phyloP scores from a whole-genome alignment of 192 early-diverging fungal genomes.

The Geranomyces michiganensis region DNA sequence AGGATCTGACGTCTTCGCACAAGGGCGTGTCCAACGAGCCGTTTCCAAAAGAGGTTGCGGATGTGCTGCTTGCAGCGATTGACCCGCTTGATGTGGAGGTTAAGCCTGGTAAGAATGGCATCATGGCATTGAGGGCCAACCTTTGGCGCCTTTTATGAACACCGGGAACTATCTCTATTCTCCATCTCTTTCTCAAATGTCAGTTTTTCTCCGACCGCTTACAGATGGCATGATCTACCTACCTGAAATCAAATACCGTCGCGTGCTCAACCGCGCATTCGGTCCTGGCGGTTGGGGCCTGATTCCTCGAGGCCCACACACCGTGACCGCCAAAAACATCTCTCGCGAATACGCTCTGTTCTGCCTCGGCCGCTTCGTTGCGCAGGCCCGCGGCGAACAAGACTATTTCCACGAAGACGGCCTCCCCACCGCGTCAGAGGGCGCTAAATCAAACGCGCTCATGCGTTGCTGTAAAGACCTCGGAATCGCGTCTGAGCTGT shows the following conservation, averaged over 20 bases:
- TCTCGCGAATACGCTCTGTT: conserved; percentile 31
- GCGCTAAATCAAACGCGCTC: conserved; percentile 30
- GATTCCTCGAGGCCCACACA: conserved; percentile 17
- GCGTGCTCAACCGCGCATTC: conserved; percentile 12
- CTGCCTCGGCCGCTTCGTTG: conserved; percentile 26
- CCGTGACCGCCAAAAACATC: background rate
- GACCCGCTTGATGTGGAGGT: conserved; percentile 85
- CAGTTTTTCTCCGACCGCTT: too few species aligned
- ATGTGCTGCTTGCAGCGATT: conserved; percentile 73
- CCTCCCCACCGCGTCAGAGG: background rate
- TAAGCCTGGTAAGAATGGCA: conserved; percentile 73
- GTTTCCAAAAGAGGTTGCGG: conserved; percentile 70
- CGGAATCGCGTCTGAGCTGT: conserved; percentile 40
- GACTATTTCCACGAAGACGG: background rate
- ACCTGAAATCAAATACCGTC: conserved; percentile 74
- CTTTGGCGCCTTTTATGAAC: too few species aligned
- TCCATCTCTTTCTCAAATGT: too few species aligned
- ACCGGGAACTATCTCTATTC: background rate
- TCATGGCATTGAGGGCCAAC: too few species aligned
- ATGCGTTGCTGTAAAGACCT: conserved; percentile 40
- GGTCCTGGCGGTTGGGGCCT: conserved; percentile 28
- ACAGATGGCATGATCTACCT: conserved; percentile 92
- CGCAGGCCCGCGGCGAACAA: conserved; percentile 29
- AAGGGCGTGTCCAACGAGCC: conserved; percentile 73
- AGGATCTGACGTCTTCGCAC: conserved; percentile 44